Evolutionary conservation across 2,329 filamentous ascomycete genomes (phyloP).

Genomic region (Colletotrichum sp.): DNA sequence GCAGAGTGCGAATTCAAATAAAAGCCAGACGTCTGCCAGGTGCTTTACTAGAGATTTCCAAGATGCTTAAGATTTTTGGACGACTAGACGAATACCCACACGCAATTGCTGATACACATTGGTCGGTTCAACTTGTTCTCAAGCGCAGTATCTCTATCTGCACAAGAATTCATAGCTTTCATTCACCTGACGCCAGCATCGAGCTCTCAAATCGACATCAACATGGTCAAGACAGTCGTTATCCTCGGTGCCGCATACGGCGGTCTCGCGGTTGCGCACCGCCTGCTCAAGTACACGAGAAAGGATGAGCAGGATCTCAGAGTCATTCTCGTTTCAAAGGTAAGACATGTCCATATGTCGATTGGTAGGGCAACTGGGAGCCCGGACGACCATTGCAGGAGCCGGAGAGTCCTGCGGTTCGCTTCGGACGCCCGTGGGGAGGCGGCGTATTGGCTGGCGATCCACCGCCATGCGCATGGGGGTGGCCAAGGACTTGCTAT

Average conservation of each 20-base stretch:
- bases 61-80: background rate
- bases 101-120: background rate
- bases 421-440: slow-evolving; percentile 10
- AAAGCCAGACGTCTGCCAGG: background rate
- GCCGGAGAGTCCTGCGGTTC: background rate
- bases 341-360: slow-evolving; percentile 29
- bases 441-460: background rate
- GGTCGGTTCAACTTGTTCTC: background rate
- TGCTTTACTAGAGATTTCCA: too few relatives aligned
- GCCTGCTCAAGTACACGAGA: slow-evolving; percentile 57
- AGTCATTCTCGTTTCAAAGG: slow-evolving; percentile 62
- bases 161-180: background rate
- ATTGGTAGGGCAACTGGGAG: background rate
- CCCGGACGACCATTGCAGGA: background rate
- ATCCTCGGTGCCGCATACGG: slow-evolving; percentile 60
- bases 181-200: background rate
- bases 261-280: slow-evolving; percentile 58
- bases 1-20: background rate
- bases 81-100: background rate
- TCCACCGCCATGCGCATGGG: background rate
- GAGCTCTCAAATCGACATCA: background rate
- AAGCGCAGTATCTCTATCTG: background rate
- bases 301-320: slow-evolving; percentile 51
- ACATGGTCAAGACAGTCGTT: slow-evolving; percentile 58
- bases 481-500: background rate